Conservation (phyloP, 768 basidiomycete species). For the Lentinula sp. region DNA sequence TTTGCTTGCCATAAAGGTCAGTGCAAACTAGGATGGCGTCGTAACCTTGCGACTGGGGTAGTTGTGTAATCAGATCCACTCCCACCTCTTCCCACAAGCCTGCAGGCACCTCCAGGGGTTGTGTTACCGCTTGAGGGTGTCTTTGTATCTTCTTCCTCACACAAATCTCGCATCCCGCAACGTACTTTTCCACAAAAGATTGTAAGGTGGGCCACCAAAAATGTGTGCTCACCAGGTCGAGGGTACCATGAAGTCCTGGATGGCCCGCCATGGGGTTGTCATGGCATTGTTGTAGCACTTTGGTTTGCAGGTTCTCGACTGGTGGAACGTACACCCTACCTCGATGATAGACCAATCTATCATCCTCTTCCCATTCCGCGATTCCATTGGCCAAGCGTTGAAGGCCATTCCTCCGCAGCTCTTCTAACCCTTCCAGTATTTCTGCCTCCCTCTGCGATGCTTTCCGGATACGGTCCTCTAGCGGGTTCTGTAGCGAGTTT, state of each 20-base stretch:
- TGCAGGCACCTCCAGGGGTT: too few relatives aligned
- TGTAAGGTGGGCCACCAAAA: neutral
- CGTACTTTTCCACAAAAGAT: too few relatives aligned
- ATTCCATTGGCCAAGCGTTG: neutral
- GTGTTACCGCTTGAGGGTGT: too few relatives aligned
- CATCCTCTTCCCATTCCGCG: neutral
- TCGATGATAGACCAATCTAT: neutral
- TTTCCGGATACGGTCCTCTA: neutral
- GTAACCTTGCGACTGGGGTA: neutral
- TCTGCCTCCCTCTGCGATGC: too few relatives aligned
- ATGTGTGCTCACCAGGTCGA: neutral
- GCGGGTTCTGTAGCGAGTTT: neutral
- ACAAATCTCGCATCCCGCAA: too few relatives aligned
- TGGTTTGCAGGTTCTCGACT: neutral
- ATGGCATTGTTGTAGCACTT: too few relatives aligned
- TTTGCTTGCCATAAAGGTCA: too few relatives aligned
- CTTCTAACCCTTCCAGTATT: neutral
- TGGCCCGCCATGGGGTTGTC: too few relatives aligned
- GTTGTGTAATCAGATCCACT: neutral
- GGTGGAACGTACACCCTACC: constrained; percentile 4
- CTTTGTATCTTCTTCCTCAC: too few relatives aligned
- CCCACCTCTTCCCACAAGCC: too few relatives aligned
- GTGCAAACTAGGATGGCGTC: neutral
- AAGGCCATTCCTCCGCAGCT: neutral
- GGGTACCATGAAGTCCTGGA: too few relatives aligned